phyloP scores from a whole-genome alignment of 192 early-diverging fungal species.

The Coemansia sp. region DNA sequence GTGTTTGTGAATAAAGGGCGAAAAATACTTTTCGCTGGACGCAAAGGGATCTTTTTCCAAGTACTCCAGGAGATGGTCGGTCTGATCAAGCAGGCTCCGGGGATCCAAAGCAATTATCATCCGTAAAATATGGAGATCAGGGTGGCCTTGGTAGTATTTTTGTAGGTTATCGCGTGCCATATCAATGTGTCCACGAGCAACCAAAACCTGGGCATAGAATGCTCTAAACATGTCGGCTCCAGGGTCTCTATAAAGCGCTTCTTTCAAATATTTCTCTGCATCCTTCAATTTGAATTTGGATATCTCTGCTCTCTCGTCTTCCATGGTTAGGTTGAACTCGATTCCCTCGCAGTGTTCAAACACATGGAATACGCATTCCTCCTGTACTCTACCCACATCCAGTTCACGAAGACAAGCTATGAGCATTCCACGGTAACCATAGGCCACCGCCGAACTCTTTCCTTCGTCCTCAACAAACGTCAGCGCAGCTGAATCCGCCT shows the following conservation, averaged over 20 bases:
- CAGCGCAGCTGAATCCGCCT: slow-evolving; percentile 10
- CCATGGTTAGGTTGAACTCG: slow-evolving; percentile 11
- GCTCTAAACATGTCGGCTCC: slow-evolving; percentile 21
- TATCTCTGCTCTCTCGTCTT: neutral
- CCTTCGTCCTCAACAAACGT: slow-evolving; percentile 25
- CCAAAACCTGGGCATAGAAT: slow-evolving; percentile 27
- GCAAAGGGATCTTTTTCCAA: slow-evolving; percentile 38
- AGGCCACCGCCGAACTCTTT: slow-evolving; percentile 18
- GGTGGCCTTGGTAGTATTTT: slow-evolving; percentile 10
- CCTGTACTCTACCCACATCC: slow-evolving; percentile 6
- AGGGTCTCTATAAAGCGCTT: slow-evolving; percentile 14
- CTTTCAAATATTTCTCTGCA: slow-evolving; percentile 17
- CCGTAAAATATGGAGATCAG: slow-evolving; percentile 9
- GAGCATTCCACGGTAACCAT: slow-evolving; percentile 33
- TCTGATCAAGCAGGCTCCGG: slow-evolving; percentile 4
- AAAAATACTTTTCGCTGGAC: slow-evolving; percentile 3
- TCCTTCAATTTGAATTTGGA: slow-evolving; percentile 21
- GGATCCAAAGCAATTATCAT: slow-evolving; percentile 32
- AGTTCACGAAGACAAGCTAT: slow-evolving; percentile 34
- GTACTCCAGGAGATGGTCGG: slow-evolving; percentile 22
- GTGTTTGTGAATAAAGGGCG: slow-evolving; percentile 5
- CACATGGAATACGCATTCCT: slow-evolving; percentile 7
- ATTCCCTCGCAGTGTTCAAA: slow-evolving; percentile 16
- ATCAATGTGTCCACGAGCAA: slow-evolving; percentile 9
- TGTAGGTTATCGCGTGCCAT: slow-evolving; percentile 8